Percentiles rank a stretch among this genome's conserved stretches.
Conservation (phyloP, 371 early-diverging fungal genomes). For the Mucor plumbeus region DNA sequence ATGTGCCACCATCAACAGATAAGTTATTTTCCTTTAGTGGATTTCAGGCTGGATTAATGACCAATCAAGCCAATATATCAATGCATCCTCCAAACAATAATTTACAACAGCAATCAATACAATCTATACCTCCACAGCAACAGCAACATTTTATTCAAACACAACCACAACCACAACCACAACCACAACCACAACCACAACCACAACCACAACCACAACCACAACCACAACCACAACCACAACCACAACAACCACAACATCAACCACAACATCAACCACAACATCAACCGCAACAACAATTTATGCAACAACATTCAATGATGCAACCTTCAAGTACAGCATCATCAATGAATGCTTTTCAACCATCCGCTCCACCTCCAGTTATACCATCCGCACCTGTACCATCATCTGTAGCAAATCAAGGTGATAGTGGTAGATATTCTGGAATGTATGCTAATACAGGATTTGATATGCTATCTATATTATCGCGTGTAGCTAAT, state of each 20-base stretch:
- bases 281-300: not conserved
- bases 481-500: constrained; percentile 50
- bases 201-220: not conserved
- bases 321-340: not conserved
- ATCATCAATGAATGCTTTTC: not conserved
- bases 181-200: not conserved
- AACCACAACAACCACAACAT: too few relatives aligned
- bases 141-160: constrained; percentile 1
- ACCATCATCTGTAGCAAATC: not conserved
- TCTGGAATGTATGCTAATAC: constrained; percentile 54
- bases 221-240: not conserved
- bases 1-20: constrained; percentile 37
- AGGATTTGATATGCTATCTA: constrained; percentile 69
- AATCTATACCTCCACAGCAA: not conserved
- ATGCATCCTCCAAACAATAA: not conserved
- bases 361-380: not conserved
- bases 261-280: too few relatives aligned
- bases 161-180: not conserved
- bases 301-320: not conserved
- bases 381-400: not conserved
- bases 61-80: not conserved
- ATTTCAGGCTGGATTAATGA: constrained; percentile 38
- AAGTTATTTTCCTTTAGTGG: constrained; percentile 33
- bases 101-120: constrained; percentile 1
- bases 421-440: constrained; percentile 12